Conservation (phyloP, 805 yeast species). For the Metschnikowia santaceciliae region DNA sequence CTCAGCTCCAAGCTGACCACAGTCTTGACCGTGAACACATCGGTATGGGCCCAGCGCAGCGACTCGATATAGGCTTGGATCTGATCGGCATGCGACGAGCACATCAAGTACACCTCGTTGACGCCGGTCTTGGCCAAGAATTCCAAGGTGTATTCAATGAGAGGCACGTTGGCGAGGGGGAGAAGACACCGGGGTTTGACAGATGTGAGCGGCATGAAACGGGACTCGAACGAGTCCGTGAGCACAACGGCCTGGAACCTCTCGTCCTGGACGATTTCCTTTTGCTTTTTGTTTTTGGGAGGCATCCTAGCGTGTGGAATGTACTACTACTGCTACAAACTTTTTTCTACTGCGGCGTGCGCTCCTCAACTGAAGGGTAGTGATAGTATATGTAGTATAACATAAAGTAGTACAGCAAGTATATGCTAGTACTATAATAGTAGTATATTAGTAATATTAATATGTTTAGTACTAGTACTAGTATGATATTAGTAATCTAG, state of each 20-base stretch:
- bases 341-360: constrained; percentile 5
- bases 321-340: not conserved
- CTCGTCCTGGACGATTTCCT: constrained; percentile 62
- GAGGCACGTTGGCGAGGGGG: constrained; percentile 90
- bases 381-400: no score
- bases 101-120: constrained; percentile 83
- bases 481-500: no score
- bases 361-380: not conserved
- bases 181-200: constrained; percentile 84
- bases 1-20: constrained; percentile 81
- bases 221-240: constrained; percentile 87
- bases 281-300: constrained; percentile 48
- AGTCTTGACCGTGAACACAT: constrained; percentile 79
- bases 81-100: constrained; percentile 87
- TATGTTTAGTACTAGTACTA: no score
- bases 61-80: constrained; percentile 74
- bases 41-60: constrained; percentile 67
- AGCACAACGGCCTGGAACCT: constrained; percentile 90
- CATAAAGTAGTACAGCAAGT: not conserved
- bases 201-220: constrained; percentile 89
- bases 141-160: constrained; percentile 91
- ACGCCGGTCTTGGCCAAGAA: constrained; percentile 89
- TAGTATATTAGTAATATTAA: no score
- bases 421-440: no score
- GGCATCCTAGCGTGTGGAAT: constrained; percentile 28